Conservation (phyloP, 257 asterid species). For the Solanum bulbocastanum region DNA sequence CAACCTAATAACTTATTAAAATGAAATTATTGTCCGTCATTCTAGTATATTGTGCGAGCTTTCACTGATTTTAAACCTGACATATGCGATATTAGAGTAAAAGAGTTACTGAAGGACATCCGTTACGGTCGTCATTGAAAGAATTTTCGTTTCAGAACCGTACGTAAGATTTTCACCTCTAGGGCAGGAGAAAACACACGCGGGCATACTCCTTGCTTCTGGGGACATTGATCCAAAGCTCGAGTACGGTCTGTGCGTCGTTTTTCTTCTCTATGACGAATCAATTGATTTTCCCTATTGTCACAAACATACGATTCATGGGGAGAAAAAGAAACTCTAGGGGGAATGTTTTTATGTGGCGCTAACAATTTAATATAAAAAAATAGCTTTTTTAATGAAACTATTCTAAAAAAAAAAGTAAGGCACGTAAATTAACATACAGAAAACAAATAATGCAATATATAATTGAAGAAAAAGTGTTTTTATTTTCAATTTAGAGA, state of each 20-base stretch:
- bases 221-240: too few species aligned
- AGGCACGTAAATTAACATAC: neutral
- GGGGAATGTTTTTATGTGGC: too few species aligned
- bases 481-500: neutral
- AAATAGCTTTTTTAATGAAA: neutral
- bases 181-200: too few species aligned
- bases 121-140: too few species aligned
- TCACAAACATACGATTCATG: too few species aligned
- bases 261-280: too few species aligned
- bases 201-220: too few species aligned
- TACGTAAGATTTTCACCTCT: too few species aligned
- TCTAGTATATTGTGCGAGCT: neutral
- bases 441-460: neutral
- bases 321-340: too few species aligned
- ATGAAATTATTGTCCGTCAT: neutral
- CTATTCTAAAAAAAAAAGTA: neutral
- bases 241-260: too few species aligned
- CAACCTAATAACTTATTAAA: neutral
- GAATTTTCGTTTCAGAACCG: too few species aligned
- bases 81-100: neutral
- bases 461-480: neutral
- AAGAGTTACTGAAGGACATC: neutral
- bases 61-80: neutral
- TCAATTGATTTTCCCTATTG: too few species aligned
- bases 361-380: neutral